A percentile compares a stretch with the other conserved stretches of the same genome.
Evolutionary conservation across 176 grass and related monocot genomes (phyloP).

Genomic region (Paspalum vaginatum): DNA sequence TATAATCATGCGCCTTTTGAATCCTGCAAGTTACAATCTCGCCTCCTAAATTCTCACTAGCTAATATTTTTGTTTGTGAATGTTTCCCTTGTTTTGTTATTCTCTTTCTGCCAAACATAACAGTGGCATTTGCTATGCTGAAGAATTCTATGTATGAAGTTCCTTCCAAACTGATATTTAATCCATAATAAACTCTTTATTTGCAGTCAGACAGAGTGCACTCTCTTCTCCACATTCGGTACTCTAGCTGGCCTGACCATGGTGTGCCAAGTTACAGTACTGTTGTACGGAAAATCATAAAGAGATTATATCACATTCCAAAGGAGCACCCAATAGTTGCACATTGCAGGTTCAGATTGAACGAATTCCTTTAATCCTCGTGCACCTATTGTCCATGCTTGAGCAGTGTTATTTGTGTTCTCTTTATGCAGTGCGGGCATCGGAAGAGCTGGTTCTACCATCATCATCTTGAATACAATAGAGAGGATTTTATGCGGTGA

Average conservation of each 20-base stretch:
- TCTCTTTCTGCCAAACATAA: not conserved
- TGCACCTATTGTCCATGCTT: too few species aligned
- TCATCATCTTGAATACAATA: constrained; percentile 80
- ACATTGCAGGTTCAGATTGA: constrained; percentile 95
- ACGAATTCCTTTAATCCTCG: too few species aligned
- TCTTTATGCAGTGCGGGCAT: constrained; percentile 81
- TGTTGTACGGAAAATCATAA: constrained; percentile 65
- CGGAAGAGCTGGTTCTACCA: constrained; percentile 88
- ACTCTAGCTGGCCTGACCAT: constrained; percentile 95
- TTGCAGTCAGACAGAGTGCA: constrained; percentile 51
- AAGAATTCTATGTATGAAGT: constrained; percentile 8
- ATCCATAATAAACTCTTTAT: too few species aligned
- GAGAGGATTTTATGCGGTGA: constrained; percentile 78
- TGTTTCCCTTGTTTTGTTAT: not conserved
- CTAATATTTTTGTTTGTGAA: not conserved
- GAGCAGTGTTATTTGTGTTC: too few species aligned
- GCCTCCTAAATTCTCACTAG: too few species aligned
- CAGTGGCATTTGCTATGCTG: not conserved
- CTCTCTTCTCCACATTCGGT: constrained; percentile 77
- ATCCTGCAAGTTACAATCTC: too few species aligned
- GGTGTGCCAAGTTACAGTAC: constrained; percentile 63
- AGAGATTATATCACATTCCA: constrained; percentile 54
- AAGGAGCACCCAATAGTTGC: constrained; percentile 64
- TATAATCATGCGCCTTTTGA: too few species aligned
- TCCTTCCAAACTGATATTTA: too few species aligned